Evolutionary conservation across 2,329 filamentous ascomycete genomes (phyloP), one percentile per base, ranked within the genome.

Genomic region (Botryotinia globosa): DNA sequence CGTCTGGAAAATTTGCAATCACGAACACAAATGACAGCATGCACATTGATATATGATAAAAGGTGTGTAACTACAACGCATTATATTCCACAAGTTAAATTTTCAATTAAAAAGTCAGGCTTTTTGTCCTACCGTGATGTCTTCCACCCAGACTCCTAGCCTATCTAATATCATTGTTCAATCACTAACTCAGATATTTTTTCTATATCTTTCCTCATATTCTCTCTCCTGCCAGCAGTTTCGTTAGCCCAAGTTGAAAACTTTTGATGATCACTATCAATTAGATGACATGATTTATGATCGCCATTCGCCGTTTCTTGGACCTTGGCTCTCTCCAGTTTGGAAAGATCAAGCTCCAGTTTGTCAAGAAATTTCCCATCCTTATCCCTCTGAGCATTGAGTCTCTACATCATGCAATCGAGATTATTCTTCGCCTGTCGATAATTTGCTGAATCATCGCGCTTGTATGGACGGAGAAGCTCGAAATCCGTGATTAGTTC

Each of bases 291-390:
- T 32, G 32, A 32, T 32, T 32, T 4, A 2, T 32, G 32, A 32
- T 32, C 32, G 6, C 0, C 2, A 56, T 18, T 18, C 16, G 7
- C 51, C 0, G 0, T 0, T 56, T 14, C 51, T 29, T 7, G 51
- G n/a, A 1, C 3, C n/a, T 4, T 32, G 51, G 51, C 3, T 56
- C 0, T 18, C 14, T 18, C 14, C 6, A 9, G 32, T 32, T 32
- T 32, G 32, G 32, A 32, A 32, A 32, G 32, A 32, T 32, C 32
- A 32, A 32, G 32, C 32, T 32, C 32, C 32, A 32, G 32, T 32
- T 32, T 32, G 32, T 32, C 32, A 32, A 32, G 32, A 32, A 32
- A 32, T 32, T 32, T 32, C 32, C 4, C 2, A 32, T 32, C 32
- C 32, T 32, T 32, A 32, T 32, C 4, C 32, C 32, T 32, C 32